phyloP scores from a whole-genome alignment of 2,329 filamentous ascomycete species.

The Nemania sp. region DNA sequence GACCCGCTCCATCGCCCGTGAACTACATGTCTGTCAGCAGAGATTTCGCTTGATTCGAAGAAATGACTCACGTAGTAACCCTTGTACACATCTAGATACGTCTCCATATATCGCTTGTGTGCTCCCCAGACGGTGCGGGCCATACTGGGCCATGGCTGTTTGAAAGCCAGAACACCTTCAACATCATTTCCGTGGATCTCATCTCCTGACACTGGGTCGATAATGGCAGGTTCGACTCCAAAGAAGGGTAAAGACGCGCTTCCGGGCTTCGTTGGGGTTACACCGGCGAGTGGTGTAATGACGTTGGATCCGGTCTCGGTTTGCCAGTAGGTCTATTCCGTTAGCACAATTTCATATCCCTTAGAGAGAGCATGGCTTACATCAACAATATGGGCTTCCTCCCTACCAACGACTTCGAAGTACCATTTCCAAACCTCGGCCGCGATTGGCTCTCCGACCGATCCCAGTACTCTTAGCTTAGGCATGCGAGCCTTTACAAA shows the following conservation, averaged over 20 bases:
- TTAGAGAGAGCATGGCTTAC: constrained; percentile 59
- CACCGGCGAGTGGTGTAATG: constrained; percentile 88
- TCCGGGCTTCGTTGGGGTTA: constrained; percentile 95
- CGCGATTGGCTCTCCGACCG: constrained; percentile 95
- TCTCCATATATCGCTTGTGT: constrained; percentile 98
- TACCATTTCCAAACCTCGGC: constrained; percentile 99
- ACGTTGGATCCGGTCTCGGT: constrained; percentile 97
- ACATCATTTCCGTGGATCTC: constrained; percentile 96
- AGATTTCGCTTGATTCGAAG: not conserved
- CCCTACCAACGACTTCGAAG: constrained; percentile 90
- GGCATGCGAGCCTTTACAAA: constrained; percentile 90
- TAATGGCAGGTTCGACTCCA: constrained; percentile 95
- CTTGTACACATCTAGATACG: constrained; percentile 96
- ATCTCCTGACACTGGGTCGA: constrained; percentile 92
- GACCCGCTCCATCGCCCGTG: constrained; percentile 90
- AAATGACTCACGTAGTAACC: constrained; percentile 85
- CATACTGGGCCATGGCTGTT: constrained; percentile 98
- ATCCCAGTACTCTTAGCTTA: constrained; percentile 85
- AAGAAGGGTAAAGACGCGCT: constrained; percentile 97
- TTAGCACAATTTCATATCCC: constrained; percentile 19
- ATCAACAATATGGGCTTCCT: constrained; percentile 90
- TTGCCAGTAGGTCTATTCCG: constrained; percentile 92
- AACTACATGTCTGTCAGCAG: constrained; percentile 56
- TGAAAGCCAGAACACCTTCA: constrained; percentile 94
- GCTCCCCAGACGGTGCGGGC: constrained; percentile 96